phyloP scores from a whole-genome alignment of 2,329 filamentous ascomycete genomes.

The Chaetomiaceae sp. region DNA sequence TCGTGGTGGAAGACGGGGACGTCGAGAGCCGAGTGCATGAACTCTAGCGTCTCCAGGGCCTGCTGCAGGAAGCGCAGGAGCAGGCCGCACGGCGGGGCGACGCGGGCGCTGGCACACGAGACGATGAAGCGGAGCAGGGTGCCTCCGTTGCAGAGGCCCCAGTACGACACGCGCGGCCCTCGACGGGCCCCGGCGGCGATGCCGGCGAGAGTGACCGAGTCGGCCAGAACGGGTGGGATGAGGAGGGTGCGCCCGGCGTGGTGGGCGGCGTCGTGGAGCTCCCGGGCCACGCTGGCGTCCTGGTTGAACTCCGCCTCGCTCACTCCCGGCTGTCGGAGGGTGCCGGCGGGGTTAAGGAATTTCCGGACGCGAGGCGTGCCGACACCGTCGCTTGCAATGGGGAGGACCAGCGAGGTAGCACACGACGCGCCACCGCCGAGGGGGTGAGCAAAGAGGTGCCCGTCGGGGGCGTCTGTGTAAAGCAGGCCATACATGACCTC shows the following conservation, averaged over 20 bases:
- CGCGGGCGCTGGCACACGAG: background rate
- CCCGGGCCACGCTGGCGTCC: background rate
- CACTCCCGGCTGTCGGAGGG: background rate
- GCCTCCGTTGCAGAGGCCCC: conserved; percentile 13
- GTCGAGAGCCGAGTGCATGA: conserved; percentile 3
- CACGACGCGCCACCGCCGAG: background rate
- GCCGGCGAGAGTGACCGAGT: no score
- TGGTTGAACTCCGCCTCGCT: background rate
- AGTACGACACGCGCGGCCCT: conserved; percentile 8
- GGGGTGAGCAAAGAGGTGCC: conserved; percentile 1
- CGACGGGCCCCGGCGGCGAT: no score
- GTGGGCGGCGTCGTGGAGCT: background rate
- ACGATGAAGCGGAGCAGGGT: conserved; percentile 1
- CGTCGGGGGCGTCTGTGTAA: conserved; percentile 4
- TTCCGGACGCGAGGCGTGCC: conserved; percentile 2
- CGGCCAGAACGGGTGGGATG: background rate
- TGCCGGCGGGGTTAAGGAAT: background rate
- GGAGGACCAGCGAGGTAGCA: conserved; percentile 1
- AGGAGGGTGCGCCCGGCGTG: background rate
- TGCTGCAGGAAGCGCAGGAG: conserved; percentile 6
- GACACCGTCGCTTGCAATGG: background rate
- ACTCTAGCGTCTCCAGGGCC: conserved; percentile 9
- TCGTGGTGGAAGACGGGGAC: conserved; percentile 8
- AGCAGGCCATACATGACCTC: background rate
- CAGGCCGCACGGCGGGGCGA: background rate